Percentiles rank a stretch among this genome's conserved stretches.
These are phyloP conservation scores for Cudoniella acicularis DNA, from an alignment of 495 filamentous ascomycete genomes.

Conservation along the genomic window DNA sequence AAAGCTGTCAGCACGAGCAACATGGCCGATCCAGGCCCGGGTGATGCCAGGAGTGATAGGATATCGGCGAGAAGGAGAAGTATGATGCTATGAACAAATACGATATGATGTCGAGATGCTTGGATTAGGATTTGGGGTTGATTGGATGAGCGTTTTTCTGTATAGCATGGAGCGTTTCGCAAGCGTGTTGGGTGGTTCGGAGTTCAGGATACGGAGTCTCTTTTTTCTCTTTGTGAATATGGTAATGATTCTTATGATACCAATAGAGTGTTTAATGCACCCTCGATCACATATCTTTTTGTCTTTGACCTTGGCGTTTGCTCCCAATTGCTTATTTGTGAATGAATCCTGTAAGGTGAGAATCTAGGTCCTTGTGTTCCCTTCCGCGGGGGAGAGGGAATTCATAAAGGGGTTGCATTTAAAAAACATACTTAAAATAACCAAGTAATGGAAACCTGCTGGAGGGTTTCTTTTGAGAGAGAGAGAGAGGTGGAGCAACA, in stretches of 20 bases:
- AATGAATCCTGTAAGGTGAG: no score
- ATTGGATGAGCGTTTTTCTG: not conserved
- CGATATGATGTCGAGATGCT: not conserved
- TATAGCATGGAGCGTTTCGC: not conserved
- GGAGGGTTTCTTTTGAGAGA: no score
- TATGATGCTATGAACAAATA: conserved; percentile 51
- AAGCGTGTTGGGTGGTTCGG: not conserved
- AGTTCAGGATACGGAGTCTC: not conserved
- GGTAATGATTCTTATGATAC: not conserved
- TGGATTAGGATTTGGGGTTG: not conserved
- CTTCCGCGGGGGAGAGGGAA: no score
- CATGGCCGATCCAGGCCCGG: conserved; percentile 3
- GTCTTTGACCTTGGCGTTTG: no score
- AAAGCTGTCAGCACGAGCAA: conserved; percentile 8
- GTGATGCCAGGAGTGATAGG: conserved; percentile 20
- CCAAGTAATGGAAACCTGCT: no score
- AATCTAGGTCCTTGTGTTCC: no score
- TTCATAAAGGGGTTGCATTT: no score
- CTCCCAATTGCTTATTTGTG: no score
- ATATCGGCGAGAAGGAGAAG: conserved; percentile 43
- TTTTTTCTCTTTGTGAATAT: not conserved
- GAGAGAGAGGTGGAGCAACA: no score
- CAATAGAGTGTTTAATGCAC: not conserved
- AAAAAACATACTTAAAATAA: no score
- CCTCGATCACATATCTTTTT: no score